These are phyloP conservation scores for Tylopilus vinaceipallidus DNA, from an alignment of 768 basidiomycete genomes.

Conservation along the genomic window DNA sequence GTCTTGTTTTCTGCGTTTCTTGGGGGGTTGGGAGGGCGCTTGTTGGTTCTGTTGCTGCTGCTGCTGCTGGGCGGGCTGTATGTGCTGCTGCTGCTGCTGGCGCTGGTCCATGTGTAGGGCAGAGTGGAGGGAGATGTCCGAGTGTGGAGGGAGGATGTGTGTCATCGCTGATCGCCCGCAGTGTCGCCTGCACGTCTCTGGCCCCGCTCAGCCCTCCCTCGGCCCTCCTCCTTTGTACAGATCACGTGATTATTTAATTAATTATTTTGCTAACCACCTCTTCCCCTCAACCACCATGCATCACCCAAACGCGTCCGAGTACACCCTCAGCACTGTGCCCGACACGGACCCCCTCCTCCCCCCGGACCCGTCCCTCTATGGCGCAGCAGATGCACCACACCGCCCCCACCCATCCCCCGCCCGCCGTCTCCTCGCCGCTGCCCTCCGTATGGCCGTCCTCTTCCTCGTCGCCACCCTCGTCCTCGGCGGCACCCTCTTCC, in stretches of 20 bases:
- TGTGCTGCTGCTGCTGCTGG: constrained; percentile 46
- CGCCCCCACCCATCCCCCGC: constrained; percentile 39
- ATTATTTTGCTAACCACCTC: not conserved
- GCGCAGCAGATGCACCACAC: constrained; percentile 42
- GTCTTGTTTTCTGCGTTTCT: constrained; percentile 64
- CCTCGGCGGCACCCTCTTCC: constrained; percentile 76
- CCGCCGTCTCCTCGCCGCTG: constrained; percentile 72
- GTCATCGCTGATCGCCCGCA: constrained; percentile 38
- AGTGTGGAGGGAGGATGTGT: constrained; percentile 47
- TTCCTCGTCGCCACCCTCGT: constrained; percentile 68
- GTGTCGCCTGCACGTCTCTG: constrained; percentile 6
- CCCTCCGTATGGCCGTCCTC: constrained; percentile 78
- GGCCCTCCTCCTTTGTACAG: constrained; percentile 22
- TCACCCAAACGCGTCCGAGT: constrained; percentile 44
- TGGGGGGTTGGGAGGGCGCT: constrained; percentile 36
- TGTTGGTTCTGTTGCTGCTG: constrained; percentile 34
- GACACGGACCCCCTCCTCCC: constrained; percentile 30
- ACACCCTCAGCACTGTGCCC: constrained; percentile 64
- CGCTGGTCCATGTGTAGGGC: constrained; percentile 69
- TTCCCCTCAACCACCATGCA: constrained; percentile 6
- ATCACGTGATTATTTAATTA: constrained; percentile 20
- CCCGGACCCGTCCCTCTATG: constrained; percentile 45
- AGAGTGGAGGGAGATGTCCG: constrained; percentile 53
- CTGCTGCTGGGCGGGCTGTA: constrained; percentile 38
- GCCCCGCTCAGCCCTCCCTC: constrained; percentile 6